Base-by-base conservation (phyloP, 495 filamentous ascomycete species). In the Glonium stellatum region DNA sequence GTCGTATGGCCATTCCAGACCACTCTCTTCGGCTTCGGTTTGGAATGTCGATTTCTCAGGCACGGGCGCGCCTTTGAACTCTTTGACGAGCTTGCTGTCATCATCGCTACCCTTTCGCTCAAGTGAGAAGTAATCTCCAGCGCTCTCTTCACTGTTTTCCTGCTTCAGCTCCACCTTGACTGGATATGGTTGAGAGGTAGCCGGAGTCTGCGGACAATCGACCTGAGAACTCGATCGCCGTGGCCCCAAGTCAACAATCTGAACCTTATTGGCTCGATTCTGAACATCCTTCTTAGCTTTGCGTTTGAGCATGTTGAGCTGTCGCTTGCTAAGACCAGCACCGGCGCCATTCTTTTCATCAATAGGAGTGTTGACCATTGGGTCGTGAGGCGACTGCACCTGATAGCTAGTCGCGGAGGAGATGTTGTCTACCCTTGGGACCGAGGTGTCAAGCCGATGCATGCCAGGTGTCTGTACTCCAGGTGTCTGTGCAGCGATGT, bases 1-100 rank as follows among this genome's bases (percentile, higher is more conserved):
- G 64, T 97, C 92, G 68, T 85, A 93, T 4, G 93, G 93, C 93
- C 93, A 98, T 69, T 90, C 88, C n/a, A 81, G 77, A 19, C 90
- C 89, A 58, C 91, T 84, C 56, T 88, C 79, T 65, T 85, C 83
- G 5, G 86, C 78, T 46, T 92, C 89, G 22, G 80, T 73, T 64
- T 86, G 78, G 35, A 88, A 76, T 60, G 84, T 81, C 0, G 85
- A 84, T 65, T 86, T 84, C 60, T 85, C 83, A 0, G 82, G 80
- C 9, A 78, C 74, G 2, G 82, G 75, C 4, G 83, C 81, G 5
- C 95, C 95, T 71, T 96, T 97, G 77, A 92, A 96, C 68, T 97
- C 93, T 12, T 90, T 86, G n/a, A 96, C 87, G 41, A 98, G 82
- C 66, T 96, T 97, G 0, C 84, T 82, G 54, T 92, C 88, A 67